Evolutionary conservation across 768 basidiomycete species (phyloP).

Genomic region (Ephemerocybe angulata): DNA sequence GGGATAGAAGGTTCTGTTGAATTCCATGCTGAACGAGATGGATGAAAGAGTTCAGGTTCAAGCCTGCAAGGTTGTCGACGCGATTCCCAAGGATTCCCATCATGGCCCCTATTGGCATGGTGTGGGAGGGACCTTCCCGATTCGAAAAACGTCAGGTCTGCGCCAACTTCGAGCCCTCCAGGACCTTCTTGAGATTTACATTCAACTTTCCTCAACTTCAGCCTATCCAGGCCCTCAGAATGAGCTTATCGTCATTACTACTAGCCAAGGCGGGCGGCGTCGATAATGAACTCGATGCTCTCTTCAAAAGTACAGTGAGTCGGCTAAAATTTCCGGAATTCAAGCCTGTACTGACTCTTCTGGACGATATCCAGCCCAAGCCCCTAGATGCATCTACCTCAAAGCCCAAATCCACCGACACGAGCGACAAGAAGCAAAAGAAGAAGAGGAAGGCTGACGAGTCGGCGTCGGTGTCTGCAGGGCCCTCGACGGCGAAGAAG

Average conservation of each 20-base stretch:
- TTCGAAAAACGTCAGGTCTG: no score
- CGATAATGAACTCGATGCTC: conserved; percentile 59
- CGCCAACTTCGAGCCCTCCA: no score
- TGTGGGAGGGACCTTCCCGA: no score
- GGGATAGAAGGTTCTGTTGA: no score
- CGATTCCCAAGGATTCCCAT: no score
- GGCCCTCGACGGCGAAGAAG: conserved; percentile 21
- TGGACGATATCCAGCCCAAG: conserved; percentile 12
- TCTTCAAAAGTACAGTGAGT: conserved; percentile 57
- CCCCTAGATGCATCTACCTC: conserved; percentile 4
- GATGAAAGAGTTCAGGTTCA: no score
- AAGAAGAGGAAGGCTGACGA: neutral
- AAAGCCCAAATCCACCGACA: neutral
- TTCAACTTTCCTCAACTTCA: no score
- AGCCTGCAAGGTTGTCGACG: no score
- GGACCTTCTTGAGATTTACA: no score
- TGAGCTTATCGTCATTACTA: conserved; percentile 58
- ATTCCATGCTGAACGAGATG: no score
- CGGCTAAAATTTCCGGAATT: neutral
- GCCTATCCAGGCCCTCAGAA: no score
- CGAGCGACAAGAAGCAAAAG: neutral
- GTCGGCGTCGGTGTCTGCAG: neutral
- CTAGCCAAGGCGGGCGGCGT: conserved; percentile 37
- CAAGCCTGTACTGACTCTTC: neutral
- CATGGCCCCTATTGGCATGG: no score